Evolutionary conservation across 2,329 filamentous ascomycete species (phyloP).

Genomic region (Orbilia oligospora): DNA sequence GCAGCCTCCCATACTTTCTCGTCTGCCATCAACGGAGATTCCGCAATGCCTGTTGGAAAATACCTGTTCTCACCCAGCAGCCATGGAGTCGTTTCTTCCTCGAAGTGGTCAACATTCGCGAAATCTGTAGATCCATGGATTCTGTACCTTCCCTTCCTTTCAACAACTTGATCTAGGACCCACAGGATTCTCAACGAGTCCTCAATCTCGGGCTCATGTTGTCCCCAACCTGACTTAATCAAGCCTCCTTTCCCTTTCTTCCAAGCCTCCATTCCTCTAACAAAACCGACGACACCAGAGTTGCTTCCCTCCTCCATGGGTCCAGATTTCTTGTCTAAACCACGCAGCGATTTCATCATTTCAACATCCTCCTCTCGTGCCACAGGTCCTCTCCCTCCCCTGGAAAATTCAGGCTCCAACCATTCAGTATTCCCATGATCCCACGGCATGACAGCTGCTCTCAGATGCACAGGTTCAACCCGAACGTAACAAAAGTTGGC

Average conservation of each 20-base stretch:
- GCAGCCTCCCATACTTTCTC: slow-evolving; percentile 40
- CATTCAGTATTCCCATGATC: slow-evolving; percentile 17
- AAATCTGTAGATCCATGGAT: slow-evolving; percentile 17
- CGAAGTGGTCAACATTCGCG: slow-evolving; percentile 17
- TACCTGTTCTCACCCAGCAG: slow-evolving; percentile 19
- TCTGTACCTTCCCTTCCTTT: slow-evolving; percentile 19
- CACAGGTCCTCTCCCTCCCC: not conserved
- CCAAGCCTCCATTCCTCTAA: slow-evolving; percentile 21
- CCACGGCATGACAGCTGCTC: slow-evolving; percentile 25
- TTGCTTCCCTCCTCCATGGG: not conserved
- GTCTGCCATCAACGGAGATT: slow-evolving; percentile 24
- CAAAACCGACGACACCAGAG: slow-evolving; percentile 2
- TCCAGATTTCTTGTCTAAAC: not conserved
- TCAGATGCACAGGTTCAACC: slow-evolving; percentile 21
- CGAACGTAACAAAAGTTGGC: slow-evolving; percentile 4
- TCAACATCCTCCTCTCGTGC: slow-evolving; percentile 12
- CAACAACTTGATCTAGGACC: slow-evolving; percentile 15
- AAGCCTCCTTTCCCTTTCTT: slow-evolving; percentile 4
- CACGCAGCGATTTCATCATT: slow-evolving; percentile 8
- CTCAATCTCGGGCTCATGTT: slow-evolving; percentile 23
- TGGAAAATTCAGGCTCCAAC: slow-evolving; percentile 33
- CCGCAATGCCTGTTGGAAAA: slow-evolving; percentile 14
- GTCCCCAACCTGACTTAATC: slow-evolving; percentile 12
- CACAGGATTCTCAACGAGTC: slow-evolving; percentile 37
- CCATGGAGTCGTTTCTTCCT: slow-evolving; percentile 22